Conservation (phyloP, 2,329 filamentous ascomycete species). For the Polychaeton citri region DNA sequence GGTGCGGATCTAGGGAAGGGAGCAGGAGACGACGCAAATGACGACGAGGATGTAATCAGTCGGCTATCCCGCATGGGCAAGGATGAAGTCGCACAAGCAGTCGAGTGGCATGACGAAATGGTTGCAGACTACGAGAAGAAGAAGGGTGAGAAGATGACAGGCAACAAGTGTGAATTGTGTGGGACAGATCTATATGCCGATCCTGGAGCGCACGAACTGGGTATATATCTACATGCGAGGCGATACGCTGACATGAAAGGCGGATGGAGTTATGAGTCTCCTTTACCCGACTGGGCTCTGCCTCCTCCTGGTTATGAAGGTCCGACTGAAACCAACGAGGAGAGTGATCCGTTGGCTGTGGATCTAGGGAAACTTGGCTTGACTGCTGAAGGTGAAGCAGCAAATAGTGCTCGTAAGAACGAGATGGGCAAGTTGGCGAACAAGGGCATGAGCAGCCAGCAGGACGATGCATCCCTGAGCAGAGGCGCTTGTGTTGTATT, state of each 20-base stretch:
- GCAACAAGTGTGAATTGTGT: constrained; percentile 67
- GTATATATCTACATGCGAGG: constrained; percentile 84
- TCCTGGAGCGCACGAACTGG: constrained; percentile 77
- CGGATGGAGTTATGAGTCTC: constrained; percentile 75
- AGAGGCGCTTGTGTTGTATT: not conserved
- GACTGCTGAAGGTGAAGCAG: constrained; percentile 2
- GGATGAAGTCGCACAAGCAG: constrained; percentile 76
- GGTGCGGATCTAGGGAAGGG: constrained; percentile 58
- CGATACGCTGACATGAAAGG: constrained; percentile 77
- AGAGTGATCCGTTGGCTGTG: constrained; percentile 33
- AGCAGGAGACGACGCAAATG: constrained; percentile 51
- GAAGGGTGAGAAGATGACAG: constrained; percentile 88
- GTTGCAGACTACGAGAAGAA: constrained; percentile 79
- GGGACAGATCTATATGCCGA: constrained; percentile 86
- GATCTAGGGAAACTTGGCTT: constrained; percentile 27
- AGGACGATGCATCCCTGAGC: not conserved
- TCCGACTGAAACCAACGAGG: constrained; percentile 49
- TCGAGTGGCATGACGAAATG: constrained; percentile 90
- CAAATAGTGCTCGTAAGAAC: constrained; percentile 2
- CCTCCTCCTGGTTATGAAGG: constrained; percentile 62
- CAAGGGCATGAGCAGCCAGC: not conserved
- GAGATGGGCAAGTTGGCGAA: not conserved
- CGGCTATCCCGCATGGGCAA: constrained; percentile 85
- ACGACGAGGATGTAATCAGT: constrained; percentile 81
- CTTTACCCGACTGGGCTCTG: constrained; percentile 73